Base-by-base conservation (phyloP, 768 basidiomycete genomes). In the Podaxis rugospora region DNA sequence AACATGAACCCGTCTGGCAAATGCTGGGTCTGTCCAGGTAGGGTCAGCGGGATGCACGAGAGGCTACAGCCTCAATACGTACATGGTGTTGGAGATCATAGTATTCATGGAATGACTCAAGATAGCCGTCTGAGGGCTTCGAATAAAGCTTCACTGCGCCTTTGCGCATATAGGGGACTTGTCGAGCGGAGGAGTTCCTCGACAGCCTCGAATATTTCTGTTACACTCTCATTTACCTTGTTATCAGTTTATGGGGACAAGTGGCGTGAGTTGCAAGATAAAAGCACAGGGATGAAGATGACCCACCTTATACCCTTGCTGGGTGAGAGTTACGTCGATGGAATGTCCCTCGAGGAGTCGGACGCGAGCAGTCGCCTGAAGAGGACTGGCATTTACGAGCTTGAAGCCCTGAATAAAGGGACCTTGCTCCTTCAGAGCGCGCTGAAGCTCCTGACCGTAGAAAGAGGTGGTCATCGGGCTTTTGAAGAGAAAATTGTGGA, bases 221-320 rank as follows among this genome's bases (percentile, higher is more conserved):
- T 50, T 42, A 54, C 49, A 11, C 42, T 40, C 44, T 65, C 66
- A 42, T 70, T 62, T 69, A 36, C 66, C 35, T 72, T 71, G 56
- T 53, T 61, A 59, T 64, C 60, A 44, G 64, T 63, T 62, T 63
- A 59, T 49, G 51, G 55, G 39, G 55, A 46, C 56, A 62, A 66
- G 59, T 66, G 57, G 58, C 51, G 56, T 58, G 57, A 54, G 57
- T 62, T 51, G 47, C 49, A 55, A 52, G 56, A 27, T 36, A 25
- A 35, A 27, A 18, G 36, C 18, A 28, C 44, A 21, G 32, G 57
- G 58, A 37, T 25, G 32, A 27, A 21, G 18, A 21, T 10, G 21
- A 54, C 74, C 68, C 67, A 87, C 88, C 69, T 73, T 79, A 67
- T 84, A 90, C 2, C 88, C 88, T 66, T 76, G 73, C 16, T 73